These are phyloP conservation scores for Oryza officinalis DNA, from an alignment of 176 grass and related monocot species.

Conservation along the genomic window DNA sequence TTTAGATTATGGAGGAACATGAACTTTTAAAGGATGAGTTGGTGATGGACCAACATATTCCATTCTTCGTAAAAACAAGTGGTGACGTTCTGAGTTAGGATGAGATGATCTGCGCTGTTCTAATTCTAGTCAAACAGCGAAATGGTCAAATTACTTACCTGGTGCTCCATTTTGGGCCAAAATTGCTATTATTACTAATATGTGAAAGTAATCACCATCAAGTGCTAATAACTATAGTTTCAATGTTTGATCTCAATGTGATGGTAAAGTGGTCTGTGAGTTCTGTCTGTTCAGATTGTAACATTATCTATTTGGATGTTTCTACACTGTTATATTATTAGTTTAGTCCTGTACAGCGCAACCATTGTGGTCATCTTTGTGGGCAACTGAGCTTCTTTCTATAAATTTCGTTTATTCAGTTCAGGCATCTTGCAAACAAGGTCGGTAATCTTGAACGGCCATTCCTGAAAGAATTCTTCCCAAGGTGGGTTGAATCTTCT, in stretches of 20 bases:
- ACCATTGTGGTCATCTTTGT: neutral
- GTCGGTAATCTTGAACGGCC: conserved; percentile 96
- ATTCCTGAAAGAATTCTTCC: conserved; percentile 98
- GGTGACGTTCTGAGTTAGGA: no score
- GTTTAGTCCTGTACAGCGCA: neutral
- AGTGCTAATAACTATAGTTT: conserved; percentile 23
- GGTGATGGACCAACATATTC: no score
- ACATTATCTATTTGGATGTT: neutral
- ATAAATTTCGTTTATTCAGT: conserved; percentile 63
- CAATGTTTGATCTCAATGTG: conserved; percentile 11
- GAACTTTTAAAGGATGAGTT: no score
- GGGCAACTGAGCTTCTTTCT: conserved; percentile 17
- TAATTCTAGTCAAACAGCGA: no score
- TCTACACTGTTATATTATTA: conserved; percentile 5
- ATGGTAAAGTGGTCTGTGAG: neutral
- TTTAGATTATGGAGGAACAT: no score
- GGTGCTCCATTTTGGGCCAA: neutral
- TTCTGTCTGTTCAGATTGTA: neutral
- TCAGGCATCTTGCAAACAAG: conserved; percentile 97
- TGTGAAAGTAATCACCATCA: neutral
- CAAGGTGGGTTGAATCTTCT: conserved; percentile 88
- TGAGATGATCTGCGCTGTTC: no score
- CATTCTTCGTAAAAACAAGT: no score
- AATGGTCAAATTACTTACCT: neutral
- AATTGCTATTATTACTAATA: conserved; percentile 12